Evolutionary conservation across 2,329 filamentous ascomycete genomes (phyloP).

Genomic region (Ceratocystiopsis minuta): DNA sequence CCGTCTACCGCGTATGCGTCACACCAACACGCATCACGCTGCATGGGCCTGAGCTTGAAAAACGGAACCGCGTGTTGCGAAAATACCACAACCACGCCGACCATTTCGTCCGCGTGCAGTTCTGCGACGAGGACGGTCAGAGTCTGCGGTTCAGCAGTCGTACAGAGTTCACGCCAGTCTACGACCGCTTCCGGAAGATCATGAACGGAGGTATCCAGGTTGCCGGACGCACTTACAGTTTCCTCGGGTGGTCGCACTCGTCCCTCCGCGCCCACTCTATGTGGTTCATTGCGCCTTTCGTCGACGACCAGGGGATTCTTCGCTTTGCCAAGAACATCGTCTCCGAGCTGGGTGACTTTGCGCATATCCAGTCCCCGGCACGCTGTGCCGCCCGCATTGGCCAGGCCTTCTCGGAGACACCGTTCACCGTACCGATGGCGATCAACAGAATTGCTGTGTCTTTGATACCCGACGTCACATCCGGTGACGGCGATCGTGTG

Average conservation of each 20-base stretch:
- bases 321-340: constrained; percentile 27
- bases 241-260: constrained; percentile 66
- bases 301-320: constrained; percentile 14
- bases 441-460: constrained; percentile 17
- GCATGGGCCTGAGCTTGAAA: constrained; percentile 45
- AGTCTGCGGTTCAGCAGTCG: constrained; percentile 39
- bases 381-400: constrained; percentile 42
- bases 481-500: constrained; percentile 27
- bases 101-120: constrained; percentile 51
- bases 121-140: constrained; percentile 55
- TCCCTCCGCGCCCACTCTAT: constrained; percentile 53
- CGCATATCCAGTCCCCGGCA: constrained; percentile 31
- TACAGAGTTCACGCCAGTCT: constrained; percentile 31
- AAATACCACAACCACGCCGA: constrained; percentile 41
- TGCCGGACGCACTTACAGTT: constrained; percentile 42
- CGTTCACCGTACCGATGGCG: constrained; percentile 36
- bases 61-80: constrained; percentile 54
- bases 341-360: constrained; percentile 30
- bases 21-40: constrained; percentile 41
- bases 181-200: constrained; percentile 40
- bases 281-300: constrained; percentile 40
- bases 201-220: constrained; percentile 43
- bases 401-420: constrained; percentile 59
- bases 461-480: constrained; percentile 33
- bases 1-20: constrained; percentile 36